Conservation (phyloP, 352 stramenopile genomes). For the Phytophthora nicotianae region DNA sequence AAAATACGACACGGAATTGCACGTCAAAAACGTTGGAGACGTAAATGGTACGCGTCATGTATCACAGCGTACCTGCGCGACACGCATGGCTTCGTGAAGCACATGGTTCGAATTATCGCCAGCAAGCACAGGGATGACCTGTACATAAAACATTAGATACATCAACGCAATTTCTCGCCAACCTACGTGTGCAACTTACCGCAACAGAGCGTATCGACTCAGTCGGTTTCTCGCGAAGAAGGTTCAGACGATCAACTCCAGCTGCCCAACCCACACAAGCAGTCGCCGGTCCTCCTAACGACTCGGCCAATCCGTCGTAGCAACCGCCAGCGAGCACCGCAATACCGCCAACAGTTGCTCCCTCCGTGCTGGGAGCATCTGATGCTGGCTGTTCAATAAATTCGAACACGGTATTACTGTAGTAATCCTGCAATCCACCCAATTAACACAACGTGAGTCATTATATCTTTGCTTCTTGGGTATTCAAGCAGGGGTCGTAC, state of each 20-base stretch:
- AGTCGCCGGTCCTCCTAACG: conserved; percentile 60
- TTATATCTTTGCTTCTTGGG: not conserved
- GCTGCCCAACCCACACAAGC: conserved; percentile 87
- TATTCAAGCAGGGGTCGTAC: conserved; percentile 32
- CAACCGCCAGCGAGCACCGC: conserved; percentile 85
- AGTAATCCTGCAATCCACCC: conserved; percentile 75
- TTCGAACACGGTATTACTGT: conserved; percentile 90
- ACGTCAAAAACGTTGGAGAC: not conserved
- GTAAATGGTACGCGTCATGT: not conserved
- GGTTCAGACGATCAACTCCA: conserved; percentile 77
- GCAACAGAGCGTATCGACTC: conserved; percentile 46
- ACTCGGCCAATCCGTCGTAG: conserved; percentile 78
- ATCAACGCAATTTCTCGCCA: not conserved
- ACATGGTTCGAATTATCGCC: conserved; percentile 50
- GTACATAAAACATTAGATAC: conserved; percentile 11
- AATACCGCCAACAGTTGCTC: conserved; percentile 51
- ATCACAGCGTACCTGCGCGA: conserved; percentile 48
- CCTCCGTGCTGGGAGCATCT: conserved; percentile 4
- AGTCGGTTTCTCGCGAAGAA: conserved; percentile 50
- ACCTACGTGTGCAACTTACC: conserved; percentile 30
- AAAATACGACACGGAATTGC: conserved; percentile 4
- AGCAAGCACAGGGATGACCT: conserved; percentile 73
- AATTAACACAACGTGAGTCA: conserved; percentile 7
- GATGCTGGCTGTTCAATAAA: conserved; percentile 66
- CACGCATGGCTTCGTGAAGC: conserved; percentile 65